A percentile compares a stretch with the other conserved stretches of the same genome.
Conservation (phyloP, 2,329 filamentous ascomycete species). For the Sporothrix pseudoabietina region DNA sequence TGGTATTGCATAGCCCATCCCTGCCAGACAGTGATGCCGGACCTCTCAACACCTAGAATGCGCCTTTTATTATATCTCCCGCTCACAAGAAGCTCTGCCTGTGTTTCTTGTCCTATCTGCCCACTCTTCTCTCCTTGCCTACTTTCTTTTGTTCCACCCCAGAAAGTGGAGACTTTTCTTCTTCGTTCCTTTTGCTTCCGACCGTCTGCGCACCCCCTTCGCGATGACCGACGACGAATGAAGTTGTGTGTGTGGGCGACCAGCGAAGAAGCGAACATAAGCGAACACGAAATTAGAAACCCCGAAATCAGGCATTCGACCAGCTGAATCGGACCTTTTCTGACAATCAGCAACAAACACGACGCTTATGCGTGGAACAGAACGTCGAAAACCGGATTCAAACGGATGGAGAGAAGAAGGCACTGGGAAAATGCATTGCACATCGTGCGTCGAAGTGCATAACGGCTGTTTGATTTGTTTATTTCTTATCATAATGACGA, state of each 20-base stretch:
- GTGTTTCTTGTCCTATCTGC: not conserved
- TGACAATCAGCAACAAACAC: not conserved
- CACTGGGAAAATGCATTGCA: not conserved
- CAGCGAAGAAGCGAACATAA: not conserved
- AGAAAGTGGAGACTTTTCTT: not conserved
- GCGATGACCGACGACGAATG: not conserved
- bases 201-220: slow-evolving; percentile 7
- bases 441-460: slow-evolving; percentile 16
- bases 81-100: not conserved
- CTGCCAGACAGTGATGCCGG: slow-evolving; percentile 23
- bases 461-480: slow-evolving; percentile 29
- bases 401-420: slow-evolving; percentile 11
- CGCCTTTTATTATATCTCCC: not conserved
- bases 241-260: not conserved
- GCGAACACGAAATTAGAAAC: not conserved
- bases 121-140: not conserved
- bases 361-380: not conserved
- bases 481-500: slow-evolving; percentile 34
- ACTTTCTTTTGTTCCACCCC: not conserved
- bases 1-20: slow-evolving; percentile 12
- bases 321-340: not conserved
- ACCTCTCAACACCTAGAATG: not conserved
- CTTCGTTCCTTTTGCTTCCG: not conserved
- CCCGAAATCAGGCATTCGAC: no score
- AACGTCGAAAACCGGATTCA: not conserved